These are phyloP conservation scores for Xylariaceae sp. DNA, from an alignment of 2,329 filamentous ascomycete genomes.

Conservation along the genomic window DNA sequence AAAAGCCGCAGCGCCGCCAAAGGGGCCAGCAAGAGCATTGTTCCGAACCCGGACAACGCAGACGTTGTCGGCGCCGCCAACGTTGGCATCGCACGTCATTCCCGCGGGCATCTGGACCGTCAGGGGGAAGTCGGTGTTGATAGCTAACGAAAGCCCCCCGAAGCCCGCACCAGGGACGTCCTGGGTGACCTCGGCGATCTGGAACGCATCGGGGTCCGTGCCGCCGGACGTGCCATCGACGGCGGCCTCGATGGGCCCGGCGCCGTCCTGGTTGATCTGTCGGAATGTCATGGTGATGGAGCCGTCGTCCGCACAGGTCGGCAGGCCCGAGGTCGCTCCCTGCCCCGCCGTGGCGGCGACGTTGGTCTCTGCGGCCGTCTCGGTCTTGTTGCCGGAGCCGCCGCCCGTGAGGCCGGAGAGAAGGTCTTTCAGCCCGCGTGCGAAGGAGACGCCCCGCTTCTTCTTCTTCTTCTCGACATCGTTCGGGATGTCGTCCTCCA, in stretches of 20 bases:
- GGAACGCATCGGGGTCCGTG: conserved; percentile 61
- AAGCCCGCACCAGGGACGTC: conserved; percentile 63
- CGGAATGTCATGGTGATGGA: conserved; percentile 66
- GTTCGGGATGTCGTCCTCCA: conserved; percentile 46
- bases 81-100: conserved; percentile 66
- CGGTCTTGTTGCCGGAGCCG: conserved; percentile 47
- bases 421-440: conserved; percentile 35
- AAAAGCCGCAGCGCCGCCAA: conserved; percentile 68
- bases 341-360: conserved; percentile 58
- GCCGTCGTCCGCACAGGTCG: conserved; percentile 63
- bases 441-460: conserved; percentile 28
- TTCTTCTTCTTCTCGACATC: conserved; percentile 20
- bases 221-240: conserved; percentile 67
- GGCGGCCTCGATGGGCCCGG: conserved; percentile 62
- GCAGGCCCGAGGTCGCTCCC: conserved; percentile 58
- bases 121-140: conserved; percentile 66
- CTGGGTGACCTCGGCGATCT: conserved; percentile 59
- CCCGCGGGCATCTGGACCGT: conserved; percentile 67
- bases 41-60: conserved; percentile 69
- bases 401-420: conserved; percentile 33
- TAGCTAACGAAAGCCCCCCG: conserved; percentile 59
- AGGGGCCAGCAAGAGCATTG: conserved; percentile 62
- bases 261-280: conserved; percentile 73
- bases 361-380: conserved; percentile 48
- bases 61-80: conserved; percentile 62